Conservation (phyloP, 2,329 filamentous ascomycete species). For the Colletotrichum tropicicola region DNA sequence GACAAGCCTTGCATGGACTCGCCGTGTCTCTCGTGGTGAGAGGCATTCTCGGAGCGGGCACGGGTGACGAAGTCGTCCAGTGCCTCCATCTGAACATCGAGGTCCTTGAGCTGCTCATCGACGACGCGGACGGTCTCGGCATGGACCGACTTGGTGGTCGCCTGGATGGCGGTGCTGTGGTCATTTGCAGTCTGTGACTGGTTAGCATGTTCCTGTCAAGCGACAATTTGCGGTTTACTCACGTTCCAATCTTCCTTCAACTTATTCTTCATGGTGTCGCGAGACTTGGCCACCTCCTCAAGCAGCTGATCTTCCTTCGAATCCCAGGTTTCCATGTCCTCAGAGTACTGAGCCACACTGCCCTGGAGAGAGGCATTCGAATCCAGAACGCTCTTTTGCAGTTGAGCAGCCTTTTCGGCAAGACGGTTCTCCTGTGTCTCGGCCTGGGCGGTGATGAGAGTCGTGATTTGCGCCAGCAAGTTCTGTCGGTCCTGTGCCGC, state of each 20-base stretch:
- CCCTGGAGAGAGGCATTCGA: conserved; percentile 73
- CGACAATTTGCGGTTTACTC: conserved; percentile 64
- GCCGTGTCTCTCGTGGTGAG: conserved; percentile 76
- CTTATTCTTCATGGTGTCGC: conserved; percentile 81
- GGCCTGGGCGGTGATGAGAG: conserved; percentile 78
- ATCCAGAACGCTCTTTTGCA: conserved; percentile 72
- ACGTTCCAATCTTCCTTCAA: conserved; percentile 89
- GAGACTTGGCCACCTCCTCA: conserved; percentile 75
- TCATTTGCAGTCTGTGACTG: conserved; percentile 72
- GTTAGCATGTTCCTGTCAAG: conserved; percentile 55
- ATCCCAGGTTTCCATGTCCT: conserved; percentile 80
- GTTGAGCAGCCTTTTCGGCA: conserved; percentile 65
- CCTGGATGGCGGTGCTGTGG: conserved; percentile 84
- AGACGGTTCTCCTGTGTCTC: conserved; percentile 79
- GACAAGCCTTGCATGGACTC: conserved; percentile 74
- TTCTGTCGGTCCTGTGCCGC: conserved; percentile 78
- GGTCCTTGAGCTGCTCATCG: conserved; percentile 85
- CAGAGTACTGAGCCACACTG: conserved; percentile 71
- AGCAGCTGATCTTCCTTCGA: conserved; percentile 74
- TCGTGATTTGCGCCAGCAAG: conserved; percentile 79
- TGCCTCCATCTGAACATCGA: conserved; percentile 87
- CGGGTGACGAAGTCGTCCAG: conserved; percentile 90
- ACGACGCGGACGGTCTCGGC: conserved; percentile 91
- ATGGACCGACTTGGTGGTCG: conserved; percentile 86
- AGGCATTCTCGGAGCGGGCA: conserved; percentile 81